Percentiles rank a stretch among this genome's conserved stretches.
Conservation (phyloP, 1,284 basidiomycete genomes). For the Kalmanozyma brasiliensis region DNA sequence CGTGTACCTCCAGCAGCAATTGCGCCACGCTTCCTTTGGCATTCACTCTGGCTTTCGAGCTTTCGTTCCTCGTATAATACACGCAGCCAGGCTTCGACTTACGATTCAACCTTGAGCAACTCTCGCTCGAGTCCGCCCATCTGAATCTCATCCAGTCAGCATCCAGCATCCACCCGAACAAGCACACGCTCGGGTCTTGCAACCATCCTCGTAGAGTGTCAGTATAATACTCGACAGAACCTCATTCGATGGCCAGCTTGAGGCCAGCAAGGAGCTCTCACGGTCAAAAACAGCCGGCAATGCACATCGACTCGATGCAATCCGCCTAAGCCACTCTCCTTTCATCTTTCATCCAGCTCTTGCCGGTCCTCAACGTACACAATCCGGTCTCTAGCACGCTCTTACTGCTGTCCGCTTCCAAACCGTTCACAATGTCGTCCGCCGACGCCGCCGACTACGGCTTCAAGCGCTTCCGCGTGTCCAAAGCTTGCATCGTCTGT, state of each 20-base stretch:
- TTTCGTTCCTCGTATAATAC: background rate
- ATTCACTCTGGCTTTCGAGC: background rate
- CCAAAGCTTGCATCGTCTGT: slow-evolving; percentile 42
- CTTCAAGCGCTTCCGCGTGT: slow-evolving; percentile 46
- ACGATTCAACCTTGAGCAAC: background rate
- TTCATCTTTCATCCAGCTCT: too few species aligned
- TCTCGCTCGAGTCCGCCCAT: background rate
- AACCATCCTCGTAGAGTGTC: too few species aligned
- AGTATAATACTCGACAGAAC: too few species aligned
- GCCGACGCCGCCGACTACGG: slow-evolving; percentile 50
- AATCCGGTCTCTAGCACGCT: background rate
- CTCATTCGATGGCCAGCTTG: background rate
- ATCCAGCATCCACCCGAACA: background rate
- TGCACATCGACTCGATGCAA: too few species aligned
- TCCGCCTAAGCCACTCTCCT: background rate
- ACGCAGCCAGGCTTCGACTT: background rate
- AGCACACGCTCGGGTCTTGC: too few species aligned
- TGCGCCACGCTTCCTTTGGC: background rate
- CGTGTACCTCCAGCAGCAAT: background rate
- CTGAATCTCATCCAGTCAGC: background rate
- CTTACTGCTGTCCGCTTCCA: background rate
- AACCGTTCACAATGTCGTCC: slow-evolving; percentile 31
- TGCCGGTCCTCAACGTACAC: too few species aligned
- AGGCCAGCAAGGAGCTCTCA: too few species aligned
- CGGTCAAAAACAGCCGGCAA: too few species aligned